These are phyloP conservation scores for Tricholoma flavovirens DNA, from an alignment of 768 basidiomycete species.

Conservation along the genomic window DNA sequence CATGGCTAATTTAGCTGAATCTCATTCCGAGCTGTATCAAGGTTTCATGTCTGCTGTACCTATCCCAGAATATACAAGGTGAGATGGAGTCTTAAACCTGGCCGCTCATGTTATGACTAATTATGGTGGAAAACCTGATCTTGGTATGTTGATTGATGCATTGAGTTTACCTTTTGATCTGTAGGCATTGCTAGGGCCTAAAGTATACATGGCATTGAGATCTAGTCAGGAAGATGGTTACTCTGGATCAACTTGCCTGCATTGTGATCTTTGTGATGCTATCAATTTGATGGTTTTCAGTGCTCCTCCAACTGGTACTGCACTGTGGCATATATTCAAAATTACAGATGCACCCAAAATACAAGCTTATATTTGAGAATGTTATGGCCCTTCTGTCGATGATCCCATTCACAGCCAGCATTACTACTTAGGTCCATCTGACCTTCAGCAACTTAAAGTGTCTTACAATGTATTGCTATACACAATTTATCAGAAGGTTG, in stretches of 20 bases:
- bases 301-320: constrained; percentile 50
- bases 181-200: constrained; percentile 56
- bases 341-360: constrained; percentile 73
- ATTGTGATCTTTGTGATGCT: constrained; percentile 93
- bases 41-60: constrained; percentile 82
- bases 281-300: constrained; percentile 86
- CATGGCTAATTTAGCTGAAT: constrained; percentile 72
- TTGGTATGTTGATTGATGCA: constrained; percentile 42
- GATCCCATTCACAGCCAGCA: constrained; percentile 91
- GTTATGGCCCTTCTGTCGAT: constrained; percentile 38
- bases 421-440: constrained; percentile 65
- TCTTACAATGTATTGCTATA: constrained; percentile 68
- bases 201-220: constrained; percentile 89
- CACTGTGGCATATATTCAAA: constrained; percentile 87
- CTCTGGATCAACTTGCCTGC: constrained; percentile 80
- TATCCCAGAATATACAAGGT: constrained; percentile 79
- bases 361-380: constrained; percentile 64
- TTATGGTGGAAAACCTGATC: constrained; percentile 61
- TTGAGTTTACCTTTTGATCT: constrained; percentile 8
- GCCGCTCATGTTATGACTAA: constrained; percentile 82
- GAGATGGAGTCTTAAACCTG: constrained; percentile 83
- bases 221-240: constrained; percentile 58
- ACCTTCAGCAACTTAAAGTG: constrained; percentile 56
- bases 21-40: constrained; percentile 76
- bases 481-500: constrained; percentile 81